These are phyloP conservation scores for Neonectria neomacrospora DNA, from an alignment of 2,329 filamentous ascomycete genomes.

Conservation along the genomic window DNA sequence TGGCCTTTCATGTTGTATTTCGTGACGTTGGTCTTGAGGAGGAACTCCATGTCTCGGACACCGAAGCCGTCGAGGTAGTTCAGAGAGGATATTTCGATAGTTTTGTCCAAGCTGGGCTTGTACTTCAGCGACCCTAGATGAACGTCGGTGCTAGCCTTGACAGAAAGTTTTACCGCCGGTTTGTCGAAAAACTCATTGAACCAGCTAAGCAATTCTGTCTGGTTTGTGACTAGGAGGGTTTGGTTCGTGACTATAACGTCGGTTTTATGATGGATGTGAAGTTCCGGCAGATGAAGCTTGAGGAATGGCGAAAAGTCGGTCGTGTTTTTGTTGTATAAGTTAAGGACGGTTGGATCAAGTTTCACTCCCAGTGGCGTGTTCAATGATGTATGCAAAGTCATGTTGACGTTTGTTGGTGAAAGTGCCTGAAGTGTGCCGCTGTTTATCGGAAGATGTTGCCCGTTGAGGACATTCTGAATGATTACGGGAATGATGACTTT, in stretches of 20 bases:
- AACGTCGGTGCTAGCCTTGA: conserved; percentile 51
- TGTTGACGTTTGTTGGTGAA: conserved; percentile 47
- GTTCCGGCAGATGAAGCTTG: conserved; percentile 45
- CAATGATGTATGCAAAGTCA: conserved; percentile 52
- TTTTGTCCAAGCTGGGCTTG: conserved; percentile 54
- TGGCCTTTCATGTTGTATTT: conserved; percentile 57
- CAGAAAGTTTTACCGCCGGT: conserved; percentile 50
- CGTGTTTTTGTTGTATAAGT: conserved; percentile 55
- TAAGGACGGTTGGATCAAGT: conserved; percentile 52
- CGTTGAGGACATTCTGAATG: conserved; percentile 56
- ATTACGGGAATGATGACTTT: conserved; percentile 59
- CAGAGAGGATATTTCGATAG: conserved; percentile 53
- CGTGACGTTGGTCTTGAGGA: conserved; percentile 51
- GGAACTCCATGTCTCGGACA: conserved; percentile 52
- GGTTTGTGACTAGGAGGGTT: conserved; percentile 50
- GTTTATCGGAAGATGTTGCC: conserved; percentile 53
- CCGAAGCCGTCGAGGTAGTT: conserved; percentile 54
- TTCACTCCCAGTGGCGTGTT: conserved; percentile 51
- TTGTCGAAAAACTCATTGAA: conserved; percentile 55
- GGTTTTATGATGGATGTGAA: conserved; percentile 51
- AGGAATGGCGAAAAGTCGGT: conserved; percentile 34
- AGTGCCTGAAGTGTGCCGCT: conserved; percentile 50
- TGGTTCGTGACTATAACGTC: conserved; percentile 50
- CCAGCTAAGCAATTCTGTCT: conserved; percentile 53
- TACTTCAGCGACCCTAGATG: conserved; percentile 55